phyloP scores from a whole-genome alignment of 768 basidiomycete species.

The Symmetrospora coprosmae region DNA sequence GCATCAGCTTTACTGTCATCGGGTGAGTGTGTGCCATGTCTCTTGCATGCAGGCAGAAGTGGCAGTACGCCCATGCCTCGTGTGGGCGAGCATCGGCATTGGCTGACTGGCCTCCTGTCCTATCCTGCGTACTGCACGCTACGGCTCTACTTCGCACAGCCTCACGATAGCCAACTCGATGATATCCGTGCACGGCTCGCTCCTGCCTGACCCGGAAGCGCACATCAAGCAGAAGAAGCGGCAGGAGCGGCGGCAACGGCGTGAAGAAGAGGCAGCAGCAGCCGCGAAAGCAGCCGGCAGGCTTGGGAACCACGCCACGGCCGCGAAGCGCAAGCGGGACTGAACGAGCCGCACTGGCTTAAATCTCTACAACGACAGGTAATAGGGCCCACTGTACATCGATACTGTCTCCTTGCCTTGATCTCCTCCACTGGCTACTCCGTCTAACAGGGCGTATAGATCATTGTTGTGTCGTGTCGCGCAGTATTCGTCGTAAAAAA shows the following conservation, averaged over 20 bases:
- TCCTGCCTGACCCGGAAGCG: constrained; percentile 29
- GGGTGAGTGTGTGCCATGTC: constrained; percentile 36
- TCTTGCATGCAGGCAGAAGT: too few relatives aligned
- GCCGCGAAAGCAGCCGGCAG: constrained; percentile 32
- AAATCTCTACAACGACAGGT: too few relatives aligned
- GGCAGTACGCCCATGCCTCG: too few relatives aligned
- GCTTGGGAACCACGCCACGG: too few relatives aligned
- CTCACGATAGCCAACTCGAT: constrained; percentile 32
- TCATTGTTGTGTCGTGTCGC: too few relatives aligned
- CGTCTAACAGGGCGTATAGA: too few relatives aligned
- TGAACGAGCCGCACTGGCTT: too few relatives aligned
- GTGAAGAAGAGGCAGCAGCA: constrained; percentile 23
- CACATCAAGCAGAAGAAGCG: constrained; percentile 24
- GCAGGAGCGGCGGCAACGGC: constrained; percentile 12
- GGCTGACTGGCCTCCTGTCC: not conserved
- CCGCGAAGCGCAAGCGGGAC: too few relatives aligned
- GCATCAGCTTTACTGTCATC: constrained; percentile 47
- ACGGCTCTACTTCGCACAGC: not conserved
- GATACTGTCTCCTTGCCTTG: too few relatives aligned
- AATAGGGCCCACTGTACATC: too few relatives aligned
- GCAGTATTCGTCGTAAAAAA: too few relatives aligned
- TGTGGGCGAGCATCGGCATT: not conserved
- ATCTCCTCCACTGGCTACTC: too few relatives aligned
- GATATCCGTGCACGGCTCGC: constrained; percentile 33
- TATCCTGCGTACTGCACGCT: not conserved